These are phyloP conservation scores for Sequoiadendron giganteum DNA, from an alignment of 75 land plant genomes.

Conservation along the genomic window DNA sequence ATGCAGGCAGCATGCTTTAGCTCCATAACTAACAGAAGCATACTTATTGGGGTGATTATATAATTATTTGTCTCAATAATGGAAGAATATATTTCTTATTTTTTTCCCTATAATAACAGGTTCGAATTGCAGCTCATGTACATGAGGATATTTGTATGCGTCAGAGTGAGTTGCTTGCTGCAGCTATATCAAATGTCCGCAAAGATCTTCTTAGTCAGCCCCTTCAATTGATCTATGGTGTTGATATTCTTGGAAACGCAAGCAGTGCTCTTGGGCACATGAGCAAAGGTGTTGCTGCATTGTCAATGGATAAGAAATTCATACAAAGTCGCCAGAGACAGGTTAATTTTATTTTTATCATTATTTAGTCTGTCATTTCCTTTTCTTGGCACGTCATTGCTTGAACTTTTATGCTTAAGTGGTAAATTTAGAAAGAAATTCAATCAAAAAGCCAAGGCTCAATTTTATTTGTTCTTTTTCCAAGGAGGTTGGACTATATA, in stretches of 20 bases:
- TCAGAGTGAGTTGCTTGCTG: constrained; percentile 71
- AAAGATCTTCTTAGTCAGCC: constrained; percentile 98
- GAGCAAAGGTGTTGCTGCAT: constrained; percentile 99
- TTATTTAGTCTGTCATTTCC: background rate
- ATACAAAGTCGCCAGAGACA: constrained; percentile 89
- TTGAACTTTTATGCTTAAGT: background rate
- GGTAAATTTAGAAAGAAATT: background rate
- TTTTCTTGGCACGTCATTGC: background rate
- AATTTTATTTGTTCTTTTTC: background rate
- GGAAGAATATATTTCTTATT: background rate
- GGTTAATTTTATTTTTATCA: constrained; percentile 37
- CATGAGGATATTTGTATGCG: constrained; percentile 89
- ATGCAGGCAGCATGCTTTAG: background rate
- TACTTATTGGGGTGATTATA: background rate
- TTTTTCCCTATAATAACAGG: constrained; percentile 29
- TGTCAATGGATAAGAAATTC: constrained; percentile 99
- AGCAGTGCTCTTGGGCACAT: constrained; percentile 99
- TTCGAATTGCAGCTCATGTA: constrained; percentile 74
- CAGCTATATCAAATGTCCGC: constrained; percentile 72
- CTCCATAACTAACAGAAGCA: background rate
- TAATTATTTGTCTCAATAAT: background rate
- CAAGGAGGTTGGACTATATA: background rate
- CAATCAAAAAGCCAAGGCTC: background rate
- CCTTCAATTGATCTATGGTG: constrained; percentile 85
- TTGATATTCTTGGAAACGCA: constrained; percentile 97